These are phyloP conservation scores for Diaporthe ilicicola DNA, from an alignment of 2,329 filamentous ascomycete genomes.

Conservation along the genomic window DNA sequence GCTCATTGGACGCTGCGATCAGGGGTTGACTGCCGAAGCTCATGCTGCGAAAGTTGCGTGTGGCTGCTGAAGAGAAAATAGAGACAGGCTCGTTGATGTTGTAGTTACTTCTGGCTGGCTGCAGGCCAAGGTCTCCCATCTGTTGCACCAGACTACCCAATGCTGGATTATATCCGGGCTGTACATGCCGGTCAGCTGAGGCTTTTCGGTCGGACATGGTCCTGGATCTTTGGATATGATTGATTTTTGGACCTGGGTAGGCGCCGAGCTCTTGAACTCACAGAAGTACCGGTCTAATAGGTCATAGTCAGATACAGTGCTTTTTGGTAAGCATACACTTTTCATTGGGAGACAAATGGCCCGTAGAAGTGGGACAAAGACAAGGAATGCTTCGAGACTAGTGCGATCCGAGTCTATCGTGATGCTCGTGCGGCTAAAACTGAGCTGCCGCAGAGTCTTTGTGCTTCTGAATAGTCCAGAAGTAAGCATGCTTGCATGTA, in stretches of 20 bases:
- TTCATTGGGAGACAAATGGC: background rate
- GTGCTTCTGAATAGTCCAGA: background rate
- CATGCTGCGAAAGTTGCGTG: constrained; percentile 15
- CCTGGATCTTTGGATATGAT: background rate
- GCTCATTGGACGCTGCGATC: constrained; percentile 55
- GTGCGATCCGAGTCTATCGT: constrained; percentile 2
- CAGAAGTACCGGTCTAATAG: constrained; percentile 3
- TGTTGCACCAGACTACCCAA: background rate
- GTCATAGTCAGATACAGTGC: background rate
- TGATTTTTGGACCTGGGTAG: background rate
- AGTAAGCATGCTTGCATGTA: background rate
- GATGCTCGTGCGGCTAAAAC: background rate
- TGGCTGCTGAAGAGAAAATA: background rate
- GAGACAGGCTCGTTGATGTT: background rate
- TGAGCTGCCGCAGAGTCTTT: constrained; percentile 3
- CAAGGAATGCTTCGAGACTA: constrained; percentile 25
- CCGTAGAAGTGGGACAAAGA: constrained; percentile 22
- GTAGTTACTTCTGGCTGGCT: background rate
- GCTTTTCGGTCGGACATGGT: background rate
- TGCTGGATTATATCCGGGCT: background rate
- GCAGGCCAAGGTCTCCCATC: background rate
- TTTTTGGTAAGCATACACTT: constrained; percentile 25
- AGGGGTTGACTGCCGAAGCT: constrained; percentile 50
- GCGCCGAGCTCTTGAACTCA: background rate
- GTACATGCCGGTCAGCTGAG: background rate